Conservation (phyloP, 2,329 filamentous ascomycete genomes). For the Didymosphaeria variabile region DNA sequence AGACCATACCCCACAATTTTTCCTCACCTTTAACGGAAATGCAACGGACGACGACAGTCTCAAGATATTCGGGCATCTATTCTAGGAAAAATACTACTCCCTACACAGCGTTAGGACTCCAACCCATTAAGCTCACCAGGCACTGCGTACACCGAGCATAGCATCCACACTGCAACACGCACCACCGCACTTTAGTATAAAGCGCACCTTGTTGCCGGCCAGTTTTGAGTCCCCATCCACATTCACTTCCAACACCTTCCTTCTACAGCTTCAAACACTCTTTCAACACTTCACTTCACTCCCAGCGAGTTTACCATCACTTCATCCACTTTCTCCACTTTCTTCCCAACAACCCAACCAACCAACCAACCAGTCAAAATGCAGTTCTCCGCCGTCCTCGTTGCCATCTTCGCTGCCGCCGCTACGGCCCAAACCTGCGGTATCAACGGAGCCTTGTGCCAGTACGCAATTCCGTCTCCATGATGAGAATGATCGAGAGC, state of each 20-base stretch:
- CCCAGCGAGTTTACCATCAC: conserved; percentile 9
- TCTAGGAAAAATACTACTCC: neutral
- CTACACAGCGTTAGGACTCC: neutral
- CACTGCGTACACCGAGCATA: neutral
- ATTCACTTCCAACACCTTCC: conserved; percentile 2
- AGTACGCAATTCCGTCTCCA: neutral
- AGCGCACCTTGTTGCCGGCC: neutral
- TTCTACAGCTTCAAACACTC: conserved; percentile 4
- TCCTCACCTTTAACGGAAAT: neutral
- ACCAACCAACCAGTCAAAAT: conserved; percentile 8
- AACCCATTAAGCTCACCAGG: neutral
- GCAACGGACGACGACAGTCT: neutral
- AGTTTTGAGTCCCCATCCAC: neutral
- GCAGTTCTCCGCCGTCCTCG: conserved; percentile 10
- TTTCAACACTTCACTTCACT: conserved; percentile 8
- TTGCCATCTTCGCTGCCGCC: conserved; percentile 11
- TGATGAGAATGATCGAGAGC: neutral
- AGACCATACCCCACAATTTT: neutral
- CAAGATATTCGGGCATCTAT: neutral
- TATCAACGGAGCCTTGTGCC: conserved; percentile 12
- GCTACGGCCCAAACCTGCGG: conserved; percentile 12
- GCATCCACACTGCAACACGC: neutral
- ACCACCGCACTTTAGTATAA: neutral
- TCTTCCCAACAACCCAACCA: neutral
- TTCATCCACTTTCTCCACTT: neutral